These are phyloP conservation scores for Talaromyces atroroseus DNA, from an alignment of 2,329 filamentous ascomycete genomes.

Conservation along the genomic window DNA sequence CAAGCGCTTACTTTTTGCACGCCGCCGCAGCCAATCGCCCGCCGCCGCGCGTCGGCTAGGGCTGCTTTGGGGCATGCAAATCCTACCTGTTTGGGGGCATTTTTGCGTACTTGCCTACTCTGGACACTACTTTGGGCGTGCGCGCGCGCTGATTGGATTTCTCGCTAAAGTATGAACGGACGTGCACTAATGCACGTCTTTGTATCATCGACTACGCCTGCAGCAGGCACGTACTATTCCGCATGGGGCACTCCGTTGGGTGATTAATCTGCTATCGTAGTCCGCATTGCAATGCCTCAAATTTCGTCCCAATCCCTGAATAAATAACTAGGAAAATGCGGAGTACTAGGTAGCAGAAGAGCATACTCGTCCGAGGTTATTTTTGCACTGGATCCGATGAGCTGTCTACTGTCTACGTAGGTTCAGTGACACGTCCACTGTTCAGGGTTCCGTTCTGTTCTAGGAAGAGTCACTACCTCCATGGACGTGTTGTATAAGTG, in stretches of 20 bases:
- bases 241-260: background rate
- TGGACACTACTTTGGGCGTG: background rate
- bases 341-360: too few species aligned
- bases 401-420: too few species aligned
- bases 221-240: background rate
- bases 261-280: background rate
- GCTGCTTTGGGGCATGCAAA: background rate
- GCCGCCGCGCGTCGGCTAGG: background rate
- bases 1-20: background rate
- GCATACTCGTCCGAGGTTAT: too few species aligned
- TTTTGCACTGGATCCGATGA: too few species aligned
- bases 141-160: background rate
- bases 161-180: background rate
- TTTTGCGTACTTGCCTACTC: slow-evolving; percentile 6
- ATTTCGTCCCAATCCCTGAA: background rate
- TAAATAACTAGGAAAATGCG: too few species aligned
- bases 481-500: too few species aligned
- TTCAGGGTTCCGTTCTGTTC: background rate
- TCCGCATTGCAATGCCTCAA: background rate
- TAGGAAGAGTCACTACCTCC: background rate
- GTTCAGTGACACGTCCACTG: too few species aligned
- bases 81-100: background rate
- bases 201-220: background rate
- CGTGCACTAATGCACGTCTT: background rate
- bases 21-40: background rate